These are phyloP conservation scores for Trichoderma reesei DNA, from an alignment of 495 filamentous ascomycete genomes.

Conservation along the genomic window DNA sequence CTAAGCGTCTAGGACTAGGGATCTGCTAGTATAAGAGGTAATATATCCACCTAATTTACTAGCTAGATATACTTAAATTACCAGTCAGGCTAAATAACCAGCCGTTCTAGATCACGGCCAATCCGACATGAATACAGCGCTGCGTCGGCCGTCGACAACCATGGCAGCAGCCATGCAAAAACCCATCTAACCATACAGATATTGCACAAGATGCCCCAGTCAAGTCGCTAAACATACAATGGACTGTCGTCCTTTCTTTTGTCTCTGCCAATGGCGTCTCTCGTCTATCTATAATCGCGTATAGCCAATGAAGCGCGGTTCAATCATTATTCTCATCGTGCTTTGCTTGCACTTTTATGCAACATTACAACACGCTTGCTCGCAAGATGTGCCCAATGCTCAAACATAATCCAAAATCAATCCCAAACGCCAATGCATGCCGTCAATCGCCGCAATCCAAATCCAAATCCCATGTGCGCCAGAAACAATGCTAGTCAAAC, in stretches of 20 bases:
- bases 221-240: no score
- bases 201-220: no score
- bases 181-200: no score
- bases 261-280: background rate
- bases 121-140: no score
- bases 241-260: background rate
- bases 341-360: background rate
- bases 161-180: no score
- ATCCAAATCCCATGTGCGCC: background rate
- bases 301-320: background rate
- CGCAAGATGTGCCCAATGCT: background rate
- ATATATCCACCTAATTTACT: no score
- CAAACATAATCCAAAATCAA: background rate
- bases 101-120: no score
- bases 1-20: no score
- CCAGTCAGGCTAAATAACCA: no score
- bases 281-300: background rate
- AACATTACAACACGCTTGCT: background rate
- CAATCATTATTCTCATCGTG: background rate
- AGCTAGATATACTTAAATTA: no score
- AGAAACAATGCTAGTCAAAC: background rate
- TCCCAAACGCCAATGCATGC: background rate
- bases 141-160: no score
- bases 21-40: no score
- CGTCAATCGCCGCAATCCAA: background rate